A percentile compares a stretch with the other conserved stretches of the same genome.
phyloP scores from a whole-genome alignment of 2,329 filamentous ascomycete genomes.

The Blumeria hordei region DNA sequence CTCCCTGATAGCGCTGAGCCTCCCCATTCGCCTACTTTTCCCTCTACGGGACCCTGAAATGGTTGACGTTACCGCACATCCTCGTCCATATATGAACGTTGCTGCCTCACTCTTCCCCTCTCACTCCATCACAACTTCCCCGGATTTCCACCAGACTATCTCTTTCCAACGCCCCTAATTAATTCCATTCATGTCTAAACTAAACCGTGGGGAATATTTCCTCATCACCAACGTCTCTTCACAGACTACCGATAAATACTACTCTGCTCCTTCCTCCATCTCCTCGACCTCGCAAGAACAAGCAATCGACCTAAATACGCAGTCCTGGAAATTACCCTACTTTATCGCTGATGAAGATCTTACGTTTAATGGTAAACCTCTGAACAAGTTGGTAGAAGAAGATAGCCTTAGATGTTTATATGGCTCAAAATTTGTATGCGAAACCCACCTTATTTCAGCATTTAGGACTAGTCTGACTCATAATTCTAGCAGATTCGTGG shows the following conservation, averaged over 20 bases:
- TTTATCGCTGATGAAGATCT: slow-evolving; percentile 12
- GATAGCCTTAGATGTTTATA: background rate
- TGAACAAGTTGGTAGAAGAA: slow-evolving; percentile 13
- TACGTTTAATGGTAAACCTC: slow-evolving; percentile 13
- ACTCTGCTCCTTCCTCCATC: background rate
- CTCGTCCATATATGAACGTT: too few relatives aligned
- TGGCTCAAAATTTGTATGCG: background rate
- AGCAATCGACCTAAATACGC: slow-evolving; percentile 6
- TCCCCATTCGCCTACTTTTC: too few relatives aligned
- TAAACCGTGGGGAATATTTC: background rate
- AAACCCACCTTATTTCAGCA: too few relatives aligned
- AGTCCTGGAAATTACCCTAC: slow-evolving; percentile 10
- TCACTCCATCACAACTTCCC: too few relatives aligned
- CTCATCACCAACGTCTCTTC: background rate
- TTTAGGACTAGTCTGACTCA: too few relatives aligned
- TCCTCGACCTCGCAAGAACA: slow-evolving; percentile 1
- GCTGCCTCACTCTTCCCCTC: too few relatives aligned
- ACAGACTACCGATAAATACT: background rate
- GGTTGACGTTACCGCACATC: too few relatives aligned
- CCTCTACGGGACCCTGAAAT: too few relatives aligned
- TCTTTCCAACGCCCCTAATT: too few relatives aligned
- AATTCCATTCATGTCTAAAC: background rate
- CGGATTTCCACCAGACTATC: too few relatives aligned
- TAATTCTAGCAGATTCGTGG: too few relatives aligned
- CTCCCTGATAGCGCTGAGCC: too few relatives aligned